Conservation (phyloP, 495 filamentous ascomycete genomes). For the Tetracladium setigerum region DNA sequence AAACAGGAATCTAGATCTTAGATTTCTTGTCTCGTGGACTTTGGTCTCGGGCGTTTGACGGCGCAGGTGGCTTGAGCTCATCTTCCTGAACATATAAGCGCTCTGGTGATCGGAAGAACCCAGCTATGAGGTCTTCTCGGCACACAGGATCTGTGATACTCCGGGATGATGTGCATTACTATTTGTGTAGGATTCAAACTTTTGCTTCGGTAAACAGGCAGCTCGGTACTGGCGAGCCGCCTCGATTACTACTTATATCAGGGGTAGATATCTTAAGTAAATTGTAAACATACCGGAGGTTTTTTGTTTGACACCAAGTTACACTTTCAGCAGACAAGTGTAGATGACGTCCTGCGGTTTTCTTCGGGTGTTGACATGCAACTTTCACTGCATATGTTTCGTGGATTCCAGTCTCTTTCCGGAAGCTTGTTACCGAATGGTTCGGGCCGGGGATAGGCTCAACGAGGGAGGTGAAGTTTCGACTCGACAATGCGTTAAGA, state of each 20-base stretch:
- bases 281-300: conserved; percentile 22
- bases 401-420: conserved; percentile 15
- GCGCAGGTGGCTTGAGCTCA: no score
- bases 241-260: background rate
- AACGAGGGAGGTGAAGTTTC: conserved; percentile 1
- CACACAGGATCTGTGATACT: conserved; percentile 12
- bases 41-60: no score
- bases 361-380: background rate
- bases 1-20: no score
- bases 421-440: conserved; percentile 12
- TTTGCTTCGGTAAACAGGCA: conserved; percentile 10
- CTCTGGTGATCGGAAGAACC: no score
- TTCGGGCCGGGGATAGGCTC: conserved; percentile 18
- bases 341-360: no score
- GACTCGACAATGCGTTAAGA: background rate
- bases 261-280: conserved; percentile 13
- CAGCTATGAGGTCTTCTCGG: background rate
- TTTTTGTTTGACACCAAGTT: conserved; percentile 1
- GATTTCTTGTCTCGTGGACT: no score
- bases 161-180: conserved; percentile 22
- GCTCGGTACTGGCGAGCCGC: conserved; percentile 21
- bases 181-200: conserved; percentile 4
- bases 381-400: conserved; percentile 18
- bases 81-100: no score
- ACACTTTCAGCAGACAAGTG: no score